Base-by-base conservation (phyloP, 768 basidiomycete species). In the Pisolithus tinctorius region DNA sequence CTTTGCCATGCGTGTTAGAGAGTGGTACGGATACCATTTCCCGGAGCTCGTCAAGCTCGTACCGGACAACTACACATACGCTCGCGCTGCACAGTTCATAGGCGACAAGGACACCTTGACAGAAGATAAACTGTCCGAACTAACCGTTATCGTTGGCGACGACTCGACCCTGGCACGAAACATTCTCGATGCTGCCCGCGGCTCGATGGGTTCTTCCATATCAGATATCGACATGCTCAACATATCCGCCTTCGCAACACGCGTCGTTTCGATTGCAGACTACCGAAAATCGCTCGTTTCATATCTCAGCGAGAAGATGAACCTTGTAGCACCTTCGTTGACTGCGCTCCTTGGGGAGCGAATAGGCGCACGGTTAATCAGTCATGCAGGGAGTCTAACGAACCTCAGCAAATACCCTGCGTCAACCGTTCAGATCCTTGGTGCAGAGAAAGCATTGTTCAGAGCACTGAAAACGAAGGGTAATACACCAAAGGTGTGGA, bases 11-110 rank as follows among this genome's bases (percentile, higher is more conserved):
- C 89, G 95, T 31, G 84, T 96, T 47, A 80, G 95, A 61, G 95
- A 98, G 68, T 98, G 95, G 95, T 98, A 98, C 68, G 95, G 95
- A 6, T 97, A 94, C 74, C 95, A 97, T 69, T 98, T 96, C 77
- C 95, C 95, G 37, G 95, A 98, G 71, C 87, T 97, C 59, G 80
- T 95, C 72, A 85, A 80, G 55, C 77, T 98, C 63, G 93, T 97
- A 1, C 82, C 93, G 50, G 95, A 97, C 71, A 95, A 96, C 67
- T 83, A 91, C 70, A 84, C 88, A 63, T 98, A 96, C 66, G 93
- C 94, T n/a, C 78, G 77, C 14, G 78, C 84, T 14, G 89, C 82
- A 13, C 82, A 86, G 59, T 84, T 93, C 63, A 89, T 97, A 57
- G 93, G 93, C 29, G 83, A 94, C 70, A 94, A 96, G 74, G 85